Evolutionary conservation across 1,139 yeast genomes (phyloP).

Genomic region (Zygoascus sp.): DNA sequence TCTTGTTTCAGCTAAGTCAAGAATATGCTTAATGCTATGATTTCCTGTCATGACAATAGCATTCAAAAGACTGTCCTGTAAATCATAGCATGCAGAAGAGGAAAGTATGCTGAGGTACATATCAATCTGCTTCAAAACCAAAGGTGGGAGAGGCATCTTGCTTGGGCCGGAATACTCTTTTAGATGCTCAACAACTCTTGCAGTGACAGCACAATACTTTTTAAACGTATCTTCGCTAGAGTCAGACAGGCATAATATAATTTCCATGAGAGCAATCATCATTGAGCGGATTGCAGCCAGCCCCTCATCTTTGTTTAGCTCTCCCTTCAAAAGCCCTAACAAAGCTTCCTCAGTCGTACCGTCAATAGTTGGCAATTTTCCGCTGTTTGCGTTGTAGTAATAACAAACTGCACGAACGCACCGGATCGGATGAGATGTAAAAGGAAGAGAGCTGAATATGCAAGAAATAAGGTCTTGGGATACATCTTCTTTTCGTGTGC

Average conservation of each 20-base stretch:
- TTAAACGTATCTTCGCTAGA: neutral
- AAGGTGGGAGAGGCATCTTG: neutral
- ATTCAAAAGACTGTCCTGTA: neutral
- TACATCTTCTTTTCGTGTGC: neutral
- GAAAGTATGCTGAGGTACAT: constrained; percentile 3
- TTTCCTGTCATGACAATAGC: neutral
- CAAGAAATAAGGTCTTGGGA: constrained; percentile 1
- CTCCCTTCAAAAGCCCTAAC: neutral
- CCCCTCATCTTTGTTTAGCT: neutral
- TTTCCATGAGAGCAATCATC: neutral
- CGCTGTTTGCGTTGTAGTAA: constrained; percentile 5
- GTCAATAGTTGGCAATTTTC: neutral
- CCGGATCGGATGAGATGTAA: constrained; percentile 3
- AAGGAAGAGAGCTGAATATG: neutral
- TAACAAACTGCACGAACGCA: constrained; percentile 6
- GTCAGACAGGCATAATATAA: neutral
- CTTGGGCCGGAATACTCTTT: constrained; percentile 3
- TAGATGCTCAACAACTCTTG: neutral
- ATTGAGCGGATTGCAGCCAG: constrained; percentile 1
- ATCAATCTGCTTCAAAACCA: constrained; percentile 1
- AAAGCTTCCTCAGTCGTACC: constrained; percentile 1
- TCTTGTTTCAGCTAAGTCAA: constrained; percentile 7
- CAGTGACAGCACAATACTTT: neutral
- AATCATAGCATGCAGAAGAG: constrained; percentile 7
- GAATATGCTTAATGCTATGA: neutral